These are phyloP conservation scores for Chaetomiaceae sp. DNA, from an alignment of 2,329 filamentous ascomycete species.

Conservation along the genomic window DNA sequence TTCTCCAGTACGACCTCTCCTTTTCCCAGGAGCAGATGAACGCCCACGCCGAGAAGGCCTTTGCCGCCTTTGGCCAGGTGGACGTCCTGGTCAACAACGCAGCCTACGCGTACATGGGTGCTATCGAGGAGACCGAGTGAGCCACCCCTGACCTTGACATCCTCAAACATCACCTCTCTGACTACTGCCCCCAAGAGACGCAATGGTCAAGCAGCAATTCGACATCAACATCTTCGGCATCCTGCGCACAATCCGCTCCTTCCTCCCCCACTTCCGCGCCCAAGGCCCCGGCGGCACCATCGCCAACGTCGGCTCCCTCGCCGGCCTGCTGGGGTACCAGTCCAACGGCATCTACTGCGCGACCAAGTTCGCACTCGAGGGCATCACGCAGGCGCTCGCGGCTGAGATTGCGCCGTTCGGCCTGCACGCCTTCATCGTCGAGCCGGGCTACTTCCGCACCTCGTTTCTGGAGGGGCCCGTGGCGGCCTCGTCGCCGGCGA, in stretches of 20 bases:
- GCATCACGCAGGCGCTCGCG: constrained; percentile 38
- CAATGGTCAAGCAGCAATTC: neutral
- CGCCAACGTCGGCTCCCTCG: constrained; percentile 45
- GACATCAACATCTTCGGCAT: constrained; percentile 6
- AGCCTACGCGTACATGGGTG: constrained; percentile 41
- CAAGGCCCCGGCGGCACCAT: constrained; percentile 36
- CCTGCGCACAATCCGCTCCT: constrained; percentile 38
- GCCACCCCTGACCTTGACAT: neutral
- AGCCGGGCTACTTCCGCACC: neutral
- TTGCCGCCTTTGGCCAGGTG: constrained; percentile 37
- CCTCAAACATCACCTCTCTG: neutral
- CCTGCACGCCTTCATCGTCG: neutral
- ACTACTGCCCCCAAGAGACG: neutral
- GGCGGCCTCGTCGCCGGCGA: neutral
- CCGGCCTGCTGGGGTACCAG: constrained; percentile 36
- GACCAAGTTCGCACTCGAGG: constrained; percentile 43
- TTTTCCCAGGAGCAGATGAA: constrained; percentile 28
- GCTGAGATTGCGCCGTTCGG: neutral
- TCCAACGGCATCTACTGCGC: constrained; percentile 42
- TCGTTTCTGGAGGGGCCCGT: neutral
- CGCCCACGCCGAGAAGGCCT: constrained; percentile 33
- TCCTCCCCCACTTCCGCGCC: constrained; percentile 36
- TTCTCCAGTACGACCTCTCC: constrained; percentile 39
- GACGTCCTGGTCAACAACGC: constrained; percentile 46
- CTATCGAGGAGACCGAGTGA: constrained; percentile 36